A percentile compares a stretch with the other conserved stretches of the same genome.
These are phyloP conservation scores for Penicillium egyptiacum DNA, from an alignment of 495 filamentous ascomycete species.

Conservation along the genomic window DNA sequence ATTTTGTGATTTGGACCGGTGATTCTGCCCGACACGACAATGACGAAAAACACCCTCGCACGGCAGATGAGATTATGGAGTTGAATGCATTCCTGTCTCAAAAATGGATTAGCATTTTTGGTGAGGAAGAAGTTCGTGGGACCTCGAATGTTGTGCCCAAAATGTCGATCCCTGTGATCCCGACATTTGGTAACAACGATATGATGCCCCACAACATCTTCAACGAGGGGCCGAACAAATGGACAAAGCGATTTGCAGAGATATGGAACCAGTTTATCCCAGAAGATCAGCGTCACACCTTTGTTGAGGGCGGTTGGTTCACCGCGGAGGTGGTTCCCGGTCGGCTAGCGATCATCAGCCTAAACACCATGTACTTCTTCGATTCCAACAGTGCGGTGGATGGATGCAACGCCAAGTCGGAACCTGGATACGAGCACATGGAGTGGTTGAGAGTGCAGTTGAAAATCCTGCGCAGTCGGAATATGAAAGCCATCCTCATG, in stretches of 20 bases:
- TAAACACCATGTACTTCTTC: slow-evolving; percentile 98
- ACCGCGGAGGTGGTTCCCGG: slow-evolving; percentile 87
- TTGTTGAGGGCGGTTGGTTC: slow-evolving; percentile 93
- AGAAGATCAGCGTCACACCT: slow-evolving; percentile 87
- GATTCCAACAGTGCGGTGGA: slow-evolving; percentile 89
- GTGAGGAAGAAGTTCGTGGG: slow-evolving; percentile 44
- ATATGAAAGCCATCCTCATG: slow-evolving; percentile 92
- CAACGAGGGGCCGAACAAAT: slow-evolving; percentile 75
- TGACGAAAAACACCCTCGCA: slow-evolving; percentile 80
- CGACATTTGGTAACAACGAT: slow-evolving; percentile 95
- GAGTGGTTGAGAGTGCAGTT: slow-evolving; percentile 96
- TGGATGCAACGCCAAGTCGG: slow-evolving; percentile 71
- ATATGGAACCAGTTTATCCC: slow-evolving; percentile 89
- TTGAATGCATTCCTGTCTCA: slow-evolving; percentile 73
- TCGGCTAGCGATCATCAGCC: slow-evolving; percentile 83
- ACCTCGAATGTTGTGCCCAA: slow-evolving; percentile 46
- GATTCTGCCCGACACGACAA: slow-evolving; percentile 95
- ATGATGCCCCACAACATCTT: slow-evolving; percentile 97
- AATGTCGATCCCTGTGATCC: slow-evolving; percentile 76
- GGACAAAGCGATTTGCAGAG: slow-evolving; percentile 68
- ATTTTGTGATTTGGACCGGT: slow-evolving; percentile 98
- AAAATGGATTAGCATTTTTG: slow-evolving; percentile 75
- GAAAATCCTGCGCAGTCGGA: slow-evolving; percentile 72
- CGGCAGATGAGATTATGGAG: slow-evolving; percentile 65
- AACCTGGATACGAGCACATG: slow-evolving; percentile 91